phyloP scores from a whole-genome alignment of 176 grass and related monocot species.

The Aechmea fasciata region DNA sequence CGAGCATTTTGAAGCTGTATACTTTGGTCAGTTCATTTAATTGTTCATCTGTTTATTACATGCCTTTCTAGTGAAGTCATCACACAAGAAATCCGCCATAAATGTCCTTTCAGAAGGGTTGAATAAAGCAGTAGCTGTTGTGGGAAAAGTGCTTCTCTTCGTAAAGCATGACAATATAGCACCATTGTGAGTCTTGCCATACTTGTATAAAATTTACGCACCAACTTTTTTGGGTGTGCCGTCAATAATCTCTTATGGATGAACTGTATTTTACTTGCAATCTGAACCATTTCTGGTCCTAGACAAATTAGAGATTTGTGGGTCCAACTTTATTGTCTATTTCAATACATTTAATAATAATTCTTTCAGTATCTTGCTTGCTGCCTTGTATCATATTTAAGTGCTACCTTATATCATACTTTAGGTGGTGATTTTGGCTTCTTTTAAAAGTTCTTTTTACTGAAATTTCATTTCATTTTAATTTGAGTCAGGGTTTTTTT shows the following conservation, averaged over 20 bases:
- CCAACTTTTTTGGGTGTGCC: not conserved
- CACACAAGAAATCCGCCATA: conserved; percentile 55
- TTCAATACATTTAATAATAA: too few species aligned
- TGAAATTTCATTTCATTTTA: too few species aligned
- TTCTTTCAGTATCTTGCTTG: too few species aligned
- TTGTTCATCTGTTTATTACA: conserved; percentile 15
- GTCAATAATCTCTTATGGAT: not conserved
- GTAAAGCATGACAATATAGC: conserved; percentile 69
- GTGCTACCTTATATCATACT: too few species aligned
- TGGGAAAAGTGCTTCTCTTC: conserved; percentile 60
- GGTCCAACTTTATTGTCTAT: too few species aligned
- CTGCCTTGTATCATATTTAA: too few species aligned
- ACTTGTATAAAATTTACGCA: not conserved
- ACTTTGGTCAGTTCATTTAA: not conserved
- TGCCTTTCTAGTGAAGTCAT: conserved; percentile 49
- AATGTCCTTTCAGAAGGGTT: conserved; percentile 54
- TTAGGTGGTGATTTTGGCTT: too few species aligned
- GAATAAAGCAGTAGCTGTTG: conserved; percentile 53
- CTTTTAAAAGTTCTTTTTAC: too few species aligned
- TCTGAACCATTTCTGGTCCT: not conserved
- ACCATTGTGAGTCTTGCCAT: conserved; percentile 59
- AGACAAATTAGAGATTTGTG: too few species aligned
- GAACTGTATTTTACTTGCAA: not conserved
- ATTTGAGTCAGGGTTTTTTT: too few species aligned
- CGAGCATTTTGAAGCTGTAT: not conserved